Conservation (phyloP, 495 filamentous ascomycete genomes). For the Hypoxylon perforatum region DNA sequence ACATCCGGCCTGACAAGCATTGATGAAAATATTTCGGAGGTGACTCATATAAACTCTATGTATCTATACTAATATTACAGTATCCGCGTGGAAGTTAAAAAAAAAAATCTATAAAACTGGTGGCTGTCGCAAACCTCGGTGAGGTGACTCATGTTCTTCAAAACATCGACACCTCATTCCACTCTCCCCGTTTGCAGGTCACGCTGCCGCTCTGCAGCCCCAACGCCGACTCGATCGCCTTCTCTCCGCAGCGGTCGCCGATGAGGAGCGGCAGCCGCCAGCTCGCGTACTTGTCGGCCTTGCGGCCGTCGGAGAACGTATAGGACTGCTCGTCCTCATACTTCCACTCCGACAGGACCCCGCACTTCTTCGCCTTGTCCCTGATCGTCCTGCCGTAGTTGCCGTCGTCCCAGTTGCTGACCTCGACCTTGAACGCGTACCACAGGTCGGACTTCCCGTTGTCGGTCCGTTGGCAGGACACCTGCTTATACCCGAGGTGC, state of each 20-base stretch:
- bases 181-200: slow-evolving; percentile 1
- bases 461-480: slow-evolving; percentile 3
- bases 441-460: slow-evolving; percentile 4
- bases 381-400: slow-evolving; percentile 10
- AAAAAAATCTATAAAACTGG: too few species aligned
- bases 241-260: slow-evolving; percentile 6
- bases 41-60: too few species aligned
- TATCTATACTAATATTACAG: too few species aligned
- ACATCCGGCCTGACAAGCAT: too few species aligned
- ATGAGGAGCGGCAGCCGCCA: slow-evolving; percentile 1
- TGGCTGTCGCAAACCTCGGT: too few species aligned
- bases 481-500: slow-evolving; percentile 2
- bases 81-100: too few species aligned
- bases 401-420: slow-evolving; percentile 15
- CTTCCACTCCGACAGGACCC: slow-evolving; percentile 1
- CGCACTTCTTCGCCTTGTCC: slow-evolving; percentile 7
- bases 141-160: not conserved
- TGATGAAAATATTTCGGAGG: too few species aligned
- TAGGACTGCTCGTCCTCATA: slow-evolving; percentile 5
- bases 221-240: slow-evolving; percentile 2
- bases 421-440: slow-evolving; percentile 5
- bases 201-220: slow-evolving; percentile 5
- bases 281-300: slow-evolving; percentile 5
- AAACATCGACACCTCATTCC: slow-evolving; percentile 10
- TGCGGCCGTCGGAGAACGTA: not conserved